Conservation (phyloP, 2,329 filamentous ascomycete genomes). For the Fusarium lateritium region DNA sequence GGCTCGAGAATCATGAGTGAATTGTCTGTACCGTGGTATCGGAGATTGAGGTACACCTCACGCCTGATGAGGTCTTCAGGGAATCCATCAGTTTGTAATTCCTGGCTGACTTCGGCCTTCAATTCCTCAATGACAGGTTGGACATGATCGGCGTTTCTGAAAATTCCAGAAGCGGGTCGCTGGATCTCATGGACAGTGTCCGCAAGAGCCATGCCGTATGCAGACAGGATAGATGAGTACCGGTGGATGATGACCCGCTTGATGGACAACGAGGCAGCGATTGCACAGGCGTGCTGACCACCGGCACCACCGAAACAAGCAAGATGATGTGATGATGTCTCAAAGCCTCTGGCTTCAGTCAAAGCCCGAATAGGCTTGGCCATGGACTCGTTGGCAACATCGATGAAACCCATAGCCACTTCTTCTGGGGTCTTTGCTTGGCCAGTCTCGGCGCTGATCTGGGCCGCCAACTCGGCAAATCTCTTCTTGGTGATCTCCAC, state of each 20-base stretch:
- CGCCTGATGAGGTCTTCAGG: conserved; percentile 70
- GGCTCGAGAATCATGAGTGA: conserved; percentile 79
- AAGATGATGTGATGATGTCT: conserved; percentile 89
- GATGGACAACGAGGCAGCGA: conserved; percentile 87
- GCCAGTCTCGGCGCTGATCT: too few species aligned
- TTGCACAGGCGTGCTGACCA: conserved; percentile 90
- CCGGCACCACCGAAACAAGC: conserved; percentile 94
- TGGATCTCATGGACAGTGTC: conserved; percentile 94
- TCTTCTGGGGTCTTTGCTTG: conserved; percentile 82
- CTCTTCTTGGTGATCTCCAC: conserved; percentile 64
- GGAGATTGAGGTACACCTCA: conserved; percentile 94
- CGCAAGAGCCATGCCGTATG: conserved; percentile 92
- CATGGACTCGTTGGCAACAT: conserved; percentile 78
- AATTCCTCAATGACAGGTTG: conserved; percentile 74
- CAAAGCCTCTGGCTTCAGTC: conserved; percentile 84
- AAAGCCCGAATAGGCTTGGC: conserved; percentile 89
- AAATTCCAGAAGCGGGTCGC: conserved; percentile 58
- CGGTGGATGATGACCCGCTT: conserved; percentile 86
- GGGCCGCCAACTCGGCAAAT: too few species aligned
- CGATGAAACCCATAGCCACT: conserved; percentile 63
- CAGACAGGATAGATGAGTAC: conserved; percentile 90
- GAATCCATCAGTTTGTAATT: too few species aligned
- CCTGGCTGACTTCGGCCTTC: too few species aligned
- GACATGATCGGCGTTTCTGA: too few species aligned
- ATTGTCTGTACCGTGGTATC: conserved; percentile 91